Base-by-base conservation (phyloP, 352 stramenopile genomes). In the Pilasporangium apinafurcum region DNA sequence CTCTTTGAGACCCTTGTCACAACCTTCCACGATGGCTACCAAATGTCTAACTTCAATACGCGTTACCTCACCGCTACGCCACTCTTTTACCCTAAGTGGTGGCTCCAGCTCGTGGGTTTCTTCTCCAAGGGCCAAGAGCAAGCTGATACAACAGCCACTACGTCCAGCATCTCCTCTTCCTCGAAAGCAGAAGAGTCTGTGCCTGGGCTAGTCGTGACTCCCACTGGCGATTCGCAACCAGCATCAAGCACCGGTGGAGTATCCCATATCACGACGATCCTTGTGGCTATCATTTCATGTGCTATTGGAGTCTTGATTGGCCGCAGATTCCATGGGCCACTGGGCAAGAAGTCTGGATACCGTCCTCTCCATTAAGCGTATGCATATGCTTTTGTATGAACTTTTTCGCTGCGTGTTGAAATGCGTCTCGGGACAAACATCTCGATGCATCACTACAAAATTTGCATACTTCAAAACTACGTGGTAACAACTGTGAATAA, bases 21-120 rank as follows among this genome's bases (percentile, higher is more conserved):
- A n/a, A 53, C 68, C 4, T 90, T 90, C 64, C 81, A 93, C 62
- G 81, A 93, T 31, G 78, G 78, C 22, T 93, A 88, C 56, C 58
- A 86, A 36, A 56, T 89, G 32, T 74, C 68, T 8, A 60, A 67
- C 49, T 70, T 89, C 6, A 61, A 68, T 30, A 51, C 64, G 16
- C 32, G 53, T 3, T 48, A 44, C 18, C 53, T 93, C 6, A 56
- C 38, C 10, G 75, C 65, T 27, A 66, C 62, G 37, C 68, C 68
- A 33, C 65, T 93, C 13, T 90, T 90, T 40, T 93, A 93, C 40
- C 81, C 81, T 3, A 83, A 83, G 48, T 91, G 76, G 81, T 93
- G 78, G 78, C 71, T 93, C 3, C 38, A 89, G 36, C 46, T 74
- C 25, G 78, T 93, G 10, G 81, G 81, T 0, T 93, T 86, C 43